Evolutionary conservation across 2,329 filamentous ascomycete species (phyloP).

Genomic region (Didymella segeticola): DNA sequence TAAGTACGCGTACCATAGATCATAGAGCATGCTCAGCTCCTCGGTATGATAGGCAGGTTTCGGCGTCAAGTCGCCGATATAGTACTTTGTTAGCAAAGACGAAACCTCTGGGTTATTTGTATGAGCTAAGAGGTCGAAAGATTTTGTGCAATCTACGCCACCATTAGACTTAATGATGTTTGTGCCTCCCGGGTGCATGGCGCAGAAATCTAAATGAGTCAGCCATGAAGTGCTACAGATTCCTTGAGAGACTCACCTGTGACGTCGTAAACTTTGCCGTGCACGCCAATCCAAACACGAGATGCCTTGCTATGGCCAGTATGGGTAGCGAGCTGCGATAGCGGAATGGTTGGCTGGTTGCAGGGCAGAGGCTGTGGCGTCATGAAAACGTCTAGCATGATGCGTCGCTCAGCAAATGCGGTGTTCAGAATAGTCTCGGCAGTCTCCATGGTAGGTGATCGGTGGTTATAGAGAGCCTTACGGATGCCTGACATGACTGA

Average conservation of each 20-base stretch:
- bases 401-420: constrained; percentile 33
- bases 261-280: constrained; percentile 88
- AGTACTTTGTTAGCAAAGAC: constrained; percentile 44
- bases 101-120: constrained; percentile 78
- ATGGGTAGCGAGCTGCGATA: constrained; percentile 31
- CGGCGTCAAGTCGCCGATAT: constrained; percentile 31
- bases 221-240: no score
- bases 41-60: constrained; percentile 29
- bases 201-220: constrained; percentile 66
- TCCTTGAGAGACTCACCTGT: background rate
- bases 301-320: constrained; percentile 43
- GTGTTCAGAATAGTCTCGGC: constrained; percentile 31
- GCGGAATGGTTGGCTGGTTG: constrained; percentile 32
- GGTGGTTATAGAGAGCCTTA: constrained; percentile 57
- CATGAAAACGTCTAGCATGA: constrained; percentile 39
- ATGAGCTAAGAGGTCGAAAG: constrained; percentile 91
- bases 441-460: constrained; percentile 32
- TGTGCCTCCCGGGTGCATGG: constrained; percentile 81
- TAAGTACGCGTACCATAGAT: constrained; percentile 32
- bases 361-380: constrained; percentile 34
- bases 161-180: constrained; percentile 85
- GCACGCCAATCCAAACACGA: constrained; percentile 80
- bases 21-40: constrained; percentile 33
- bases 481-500: constrained; percentile 63
- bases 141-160: constrained; percentile 86